Conservation (phyloP, 768 basidiomycete species). For the Cubamyces lactineus region DNA sequence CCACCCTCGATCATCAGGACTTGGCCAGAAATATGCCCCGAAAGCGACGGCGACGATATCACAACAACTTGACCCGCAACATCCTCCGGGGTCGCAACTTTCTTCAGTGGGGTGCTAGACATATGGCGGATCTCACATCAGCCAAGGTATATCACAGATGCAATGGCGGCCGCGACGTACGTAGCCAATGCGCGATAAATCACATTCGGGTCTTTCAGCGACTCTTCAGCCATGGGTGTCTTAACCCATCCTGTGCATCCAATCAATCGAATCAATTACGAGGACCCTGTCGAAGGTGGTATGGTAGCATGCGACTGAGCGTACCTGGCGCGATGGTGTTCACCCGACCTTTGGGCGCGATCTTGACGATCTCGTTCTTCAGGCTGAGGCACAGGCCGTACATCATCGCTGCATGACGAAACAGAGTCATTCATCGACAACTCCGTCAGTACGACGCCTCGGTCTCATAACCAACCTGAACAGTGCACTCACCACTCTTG, state of each 20-base stretch:
- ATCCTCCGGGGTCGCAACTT: constrained; percentile 63
- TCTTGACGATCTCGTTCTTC: constrained; percentile 82
- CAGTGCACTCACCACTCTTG: constrained; percentile 59
- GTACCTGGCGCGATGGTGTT: constrained; percentile 74
- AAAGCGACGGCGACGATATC: constrained; percentile 60
- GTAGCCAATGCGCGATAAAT: constrained; percentile 67
- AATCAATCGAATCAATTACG: neutral
- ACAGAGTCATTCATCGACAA: neutral
- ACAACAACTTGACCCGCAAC: constrained; percentile 67
- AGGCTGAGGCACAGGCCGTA: constrained; percentile 67
- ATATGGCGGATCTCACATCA: neutral
- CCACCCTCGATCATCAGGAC: constrained; percentile 75
- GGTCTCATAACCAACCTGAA: too few relatives aligned
- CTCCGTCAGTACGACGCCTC: neutral
- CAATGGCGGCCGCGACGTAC: constrained; percentile 41
- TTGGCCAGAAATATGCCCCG: constrained; percentile 73
- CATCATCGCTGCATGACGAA: constrained; percentile 57
- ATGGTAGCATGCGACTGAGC: constrained; percentile 1
- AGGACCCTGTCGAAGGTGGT: neutral
- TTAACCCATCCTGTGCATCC: constrained; percentile 41
- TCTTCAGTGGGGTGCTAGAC: constrained; percentile 67
- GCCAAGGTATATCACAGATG: neutral
- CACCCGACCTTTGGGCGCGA: constrained; percentile 71
- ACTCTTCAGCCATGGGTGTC: constrained; percentile 64
- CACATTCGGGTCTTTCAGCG: constrained; percentile 56